Conservation (phyloP, 2,329 filamentous ascomycete species). For the Fusarium oxysporum region DNA sequence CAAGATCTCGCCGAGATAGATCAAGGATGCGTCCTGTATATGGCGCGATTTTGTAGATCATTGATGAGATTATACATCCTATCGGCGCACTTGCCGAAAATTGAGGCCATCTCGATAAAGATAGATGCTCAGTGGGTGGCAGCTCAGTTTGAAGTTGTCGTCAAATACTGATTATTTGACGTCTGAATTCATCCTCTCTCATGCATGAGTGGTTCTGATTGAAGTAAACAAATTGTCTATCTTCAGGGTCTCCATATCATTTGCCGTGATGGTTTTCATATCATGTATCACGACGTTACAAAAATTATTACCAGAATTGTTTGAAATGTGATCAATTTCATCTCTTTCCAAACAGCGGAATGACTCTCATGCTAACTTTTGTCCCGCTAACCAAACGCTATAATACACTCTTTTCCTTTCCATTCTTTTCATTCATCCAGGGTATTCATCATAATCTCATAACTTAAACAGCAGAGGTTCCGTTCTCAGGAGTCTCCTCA, state of each 20-base stretch:
- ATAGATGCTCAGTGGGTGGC: rapidly evolving
- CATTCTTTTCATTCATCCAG: neutral
- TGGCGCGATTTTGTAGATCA: neutral
- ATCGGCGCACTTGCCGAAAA: neutral
- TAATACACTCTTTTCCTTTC: slow-evolving; percentile 5
- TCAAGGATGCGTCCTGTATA: neutral
- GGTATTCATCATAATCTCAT: slow-evolving; percentile 35
- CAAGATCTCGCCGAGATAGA: neutral
- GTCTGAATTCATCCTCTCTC: no score
- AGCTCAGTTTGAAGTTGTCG: neutral
- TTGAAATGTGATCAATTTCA: slow-evolving; percentile 6
- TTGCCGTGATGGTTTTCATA: neutral
- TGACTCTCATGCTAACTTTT: slow-evolving; percentile 12
- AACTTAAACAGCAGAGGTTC: slow-evolving; percentile 30
- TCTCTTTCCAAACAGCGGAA: slow-evolving; percentile 1
- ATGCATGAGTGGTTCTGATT: no score
- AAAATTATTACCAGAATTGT: neutral
- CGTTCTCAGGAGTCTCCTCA: slow-evolving; percentile 57
- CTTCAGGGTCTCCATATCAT: rapidly evolving
- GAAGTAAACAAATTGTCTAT: no score
- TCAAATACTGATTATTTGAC: no score
- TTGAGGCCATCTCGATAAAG: neutral
- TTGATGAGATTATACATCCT: neutral
- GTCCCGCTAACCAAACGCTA: slow-evolving; percentile 27
- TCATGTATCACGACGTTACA: neutral